Base-by-base conservation (phyloP, 2,329 filamentous ascomycete species). In the Trichoderma atrobrunneum region DNA sequence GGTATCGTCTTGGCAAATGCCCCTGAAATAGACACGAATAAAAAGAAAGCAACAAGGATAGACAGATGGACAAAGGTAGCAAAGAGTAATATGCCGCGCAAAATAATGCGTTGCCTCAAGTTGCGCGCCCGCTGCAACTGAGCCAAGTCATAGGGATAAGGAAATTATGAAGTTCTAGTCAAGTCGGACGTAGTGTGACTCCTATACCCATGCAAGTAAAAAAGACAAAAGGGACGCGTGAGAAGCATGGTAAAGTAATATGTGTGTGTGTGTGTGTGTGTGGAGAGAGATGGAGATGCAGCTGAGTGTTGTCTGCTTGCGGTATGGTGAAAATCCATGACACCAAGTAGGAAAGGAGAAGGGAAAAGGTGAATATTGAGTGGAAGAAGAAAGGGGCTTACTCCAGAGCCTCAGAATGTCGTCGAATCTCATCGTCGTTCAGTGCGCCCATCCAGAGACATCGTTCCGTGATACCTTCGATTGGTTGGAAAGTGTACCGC, bases 381-480 rank as follows among this genome's bases (percentile, higher is more conserved):
- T 11, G 48, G 21, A 12, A 54, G 5, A 21, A 14, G 21, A 24
- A 54, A 54, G 5, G 5, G 16, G 39, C 18, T 11, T 70, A 81
- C 79, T 89, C 86, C 36, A 90, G 77, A 69, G 78, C 80, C 69
- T 87, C 85, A 0, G 87, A 88, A 70, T 84, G 83, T 73, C 81
- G 83, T 71, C 87, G 83, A 77, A 96, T 94, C 77, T 95, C 92
- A n/a, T 90, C 89, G 75, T 95, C 93, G 70, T 83, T 88, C 70
- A 96, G 80, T 11, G 93, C 92, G 61, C 92, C 91, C 83, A 96
- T 90, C 93, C 93, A 96, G n/a, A 96, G 85, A 79, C 93, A 96
- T 74, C 92, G 87, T 81, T 93, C 92, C 5, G 93, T 91, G 65
- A 94, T 88, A 67, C 92, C 92, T 74, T 93, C 91, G 48, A 95